Conservation (phyloP, 495 filamentous ascomycete species). For the Sporormia fimetaria region DNA sequence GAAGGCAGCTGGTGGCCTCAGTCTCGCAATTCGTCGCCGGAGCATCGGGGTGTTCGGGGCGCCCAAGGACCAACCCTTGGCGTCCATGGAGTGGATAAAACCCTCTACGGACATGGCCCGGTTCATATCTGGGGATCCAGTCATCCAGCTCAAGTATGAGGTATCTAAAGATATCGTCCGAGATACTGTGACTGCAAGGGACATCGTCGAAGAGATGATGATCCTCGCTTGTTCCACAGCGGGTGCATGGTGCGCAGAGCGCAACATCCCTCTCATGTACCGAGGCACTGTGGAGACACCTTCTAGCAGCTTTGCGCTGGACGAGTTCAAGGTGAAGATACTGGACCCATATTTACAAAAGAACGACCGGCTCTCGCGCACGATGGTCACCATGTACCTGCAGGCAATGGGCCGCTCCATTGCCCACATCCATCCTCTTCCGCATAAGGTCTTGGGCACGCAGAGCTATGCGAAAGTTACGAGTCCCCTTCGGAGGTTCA, state of each 20-base stretch:
- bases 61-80: neutral
- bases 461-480: constrained; percentile 69
- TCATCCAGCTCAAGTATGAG: constrained; percentile 34
- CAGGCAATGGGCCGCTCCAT: constrained; percentile 40
- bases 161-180: constrained; percentile 31
- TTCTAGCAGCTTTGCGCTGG: constrained; percentile 21
- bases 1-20: constrained; percentile 21
- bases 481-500: constrained; percentile 72
- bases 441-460: constrained; percentile 52
- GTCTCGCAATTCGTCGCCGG: neutral
- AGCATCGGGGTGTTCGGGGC: constrained; percentile 12
- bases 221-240: constrained; percentile 61
- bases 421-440: constrained; percentile 40
- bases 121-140: constrained; percentile 42
- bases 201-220: constrained; percentile 58
- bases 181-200: constrained; percentile 8
- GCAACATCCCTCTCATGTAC: constrained; percentile 69
- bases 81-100: constrained; percentile 23
- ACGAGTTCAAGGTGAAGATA: constrained; percentile 25
- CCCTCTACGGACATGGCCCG: constrained; percentile 23
- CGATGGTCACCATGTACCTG: constrained; percentile 32
- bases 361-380: constrained; percentile 22
- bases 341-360: constrained; percentile 29
- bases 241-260: constrained; percentile 59
- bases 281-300: constrained; percentile 55